Conservation (phyloP, 2,329 filamentous ascomycete genomes). For the Macrophomina phaseolina region DNA sequence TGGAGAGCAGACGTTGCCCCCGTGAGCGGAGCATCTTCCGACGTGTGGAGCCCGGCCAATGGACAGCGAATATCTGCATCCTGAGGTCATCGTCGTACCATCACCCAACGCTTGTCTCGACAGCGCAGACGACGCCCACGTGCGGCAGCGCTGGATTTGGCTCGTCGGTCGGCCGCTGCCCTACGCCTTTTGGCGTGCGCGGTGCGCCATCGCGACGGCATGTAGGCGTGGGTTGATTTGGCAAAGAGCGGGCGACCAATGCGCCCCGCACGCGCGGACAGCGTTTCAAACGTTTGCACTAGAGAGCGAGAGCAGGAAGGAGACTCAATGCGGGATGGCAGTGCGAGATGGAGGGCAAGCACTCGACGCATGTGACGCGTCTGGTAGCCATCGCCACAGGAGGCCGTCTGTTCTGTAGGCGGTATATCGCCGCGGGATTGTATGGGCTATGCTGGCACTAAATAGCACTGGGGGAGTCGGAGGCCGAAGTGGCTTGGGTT, state of each 20-base stretch:
- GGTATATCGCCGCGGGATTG: no score
- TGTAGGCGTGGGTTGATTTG: not conserved
- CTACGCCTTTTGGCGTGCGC: not conserved
- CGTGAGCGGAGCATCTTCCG: slow-evolving; percentile 11
- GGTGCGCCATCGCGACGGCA: not conserved
- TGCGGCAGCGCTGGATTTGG: slow-evolving; percentile 2
- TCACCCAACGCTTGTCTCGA: not conserved
- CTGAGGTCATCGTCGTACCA: slow-evolving; percentile 16
- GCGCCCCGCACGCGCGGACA: not conserved
- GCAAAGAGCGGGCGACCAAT: not conserved
- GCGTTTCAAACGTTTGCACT: slow-evolving; percentile 6
- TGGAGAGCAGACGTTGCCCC: not conserved
- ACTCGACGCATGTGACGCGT: slow-evolving; percentile 23
- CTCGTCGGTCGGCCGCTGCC: slow-evolving; percentile 1
- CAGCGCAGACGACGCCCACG: slow-evolving; percentile 13
- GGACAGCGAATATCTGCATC: slow-evolving; percentile 6
- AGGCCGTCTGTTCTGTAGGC: not conserved
- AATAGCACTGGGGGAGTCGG: not conserved
- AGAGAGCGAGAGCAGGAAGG: not conserved
- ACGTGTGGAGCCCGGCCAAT: slow-evolving; percentile 1
- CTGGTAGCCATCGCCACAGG: slow-evolving; percentile 11
- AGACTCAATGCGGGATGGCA: not conserved
- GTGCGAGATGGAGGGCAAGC: slow-evolving; percentile 15
- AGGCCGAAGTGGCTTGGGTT: not conserved
- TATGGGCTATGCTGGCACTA: slow-evolving; percentile 22